Base-by-base conservation (phyloP, 2,329 filamentous ascomycete species). In the Nigrospora oryzae region DNA sequence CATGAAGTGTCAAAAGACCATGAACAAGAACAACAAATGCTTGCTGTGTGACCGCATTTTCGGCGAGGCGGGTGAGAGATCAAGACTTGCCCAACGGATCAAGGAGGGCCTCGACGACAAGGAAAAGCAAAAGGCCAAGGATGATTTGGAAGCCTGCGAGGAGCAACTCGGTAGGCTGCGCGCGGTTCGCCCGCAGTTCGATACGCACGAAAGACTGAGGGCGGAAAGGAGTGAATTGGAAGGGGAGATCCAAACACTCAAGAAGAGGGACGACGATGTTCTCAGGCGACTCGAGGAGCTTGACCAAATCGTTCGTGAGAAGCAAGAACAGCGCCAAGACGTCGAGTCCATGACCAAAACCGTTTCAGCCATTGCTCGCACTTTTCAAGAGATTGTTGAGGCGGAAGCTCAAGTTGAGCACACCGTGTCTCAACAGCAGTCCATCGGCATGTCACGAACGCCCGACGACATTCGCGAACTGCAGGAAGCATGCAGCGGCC, bases 401-500 rank as follows among this genome's bases (percentile, higher is more conserved):
- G 81, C 87, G 5, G 79, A 86, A 55, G 67, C 68, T 35, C 85
- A 95, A 60, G 84, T 96, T 41, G 73, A 84, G 45, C 81, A 86
- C 44, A 77, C 95, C 41, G 73, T 79, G 46, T 81, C 81, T 10
- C 89, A 89, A 53, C 86, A 96, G 58, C 81, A 84, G 56, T 78
- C 83, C 13, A 72, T 75, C 23, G 77, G 78, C 12, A 63, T 74
- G 11, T 76, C 79, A 13, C 80, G 87, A 49, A 86, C 86, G 30
- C 75, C 89, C 7, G 86, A 95, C 44, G 86, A 93, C 52, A 89
- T 97, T 43, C 86, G 93, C 54, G 82, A 86, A 43, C 79, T 89
- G 40, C 79, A 89, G 49, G 79, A 80, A 40, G 66, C 69, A 15
- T 74, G 83, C 45, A 77, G 76, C 16, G 86, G 89, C 48, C 80